Base-by-base conservation (phyloP, 2,329 filamentous ascomycete species). In the Rhexocercosporidium sp. region DNA sequence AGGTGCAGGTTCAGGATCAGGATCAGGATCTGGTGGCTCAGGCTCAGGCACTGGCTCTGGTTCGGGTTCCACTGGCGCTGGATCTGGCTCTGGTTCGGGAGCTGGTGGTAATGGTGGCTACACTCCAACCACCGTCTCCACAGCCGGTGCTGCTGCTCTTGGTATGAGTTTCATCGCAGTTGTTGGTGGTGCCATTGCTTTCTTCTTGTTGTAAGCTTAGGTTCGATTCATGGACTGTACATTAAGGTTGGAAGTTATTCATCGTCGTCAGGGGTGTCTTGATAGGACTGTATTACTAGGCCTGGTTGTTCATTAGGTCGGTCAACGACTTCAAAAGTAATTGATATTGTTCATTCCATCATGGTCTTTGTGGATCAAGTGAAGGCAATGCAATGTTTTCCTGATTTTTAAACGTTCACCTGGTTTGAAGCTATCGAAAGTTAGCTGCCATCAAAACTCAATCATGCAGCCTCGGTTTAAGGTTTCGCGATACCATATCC, bases 101-200 rank as follows among this genome's bases (percentile, higher is more conserved):
- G 8, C 44, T 37, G 41, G n/a, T 47, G 46, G 49, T 6, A 16
- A 46, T 29, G 64, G 47, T 8, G 49, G 41, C 22, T 29, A 61
- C 11, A 3, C 53, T n/a, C 60, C 67, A 25, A 27, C 63, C 27
- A 65, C 64, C 27, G 53, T n/a, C 12, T 62, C 71, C 16, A 66
- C 51, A 6, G 66, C 63, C 20, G 69, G 51, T 37, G 70, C 66
- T 18, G 69, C 65, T n/a, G 37, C 62, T 3, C 12, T 70, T 59
- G 64, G 65, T 11, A 53, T 74, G 31, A 69, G 70, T 49, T 64
- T 75, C 25, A 66, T 64, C 18, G 72, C 59, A 16, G 44, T 73
- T 25, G 66, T 64, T 37, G 70, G 62, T 62, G 71, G 72, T 62
- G 16, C 70, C 22, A 59, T 66, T 44, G 72, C 66, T 27, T 49